Conservation (phyloP, 768 basidiomycete genomes). For the Suillus tomentosus region DNA sequence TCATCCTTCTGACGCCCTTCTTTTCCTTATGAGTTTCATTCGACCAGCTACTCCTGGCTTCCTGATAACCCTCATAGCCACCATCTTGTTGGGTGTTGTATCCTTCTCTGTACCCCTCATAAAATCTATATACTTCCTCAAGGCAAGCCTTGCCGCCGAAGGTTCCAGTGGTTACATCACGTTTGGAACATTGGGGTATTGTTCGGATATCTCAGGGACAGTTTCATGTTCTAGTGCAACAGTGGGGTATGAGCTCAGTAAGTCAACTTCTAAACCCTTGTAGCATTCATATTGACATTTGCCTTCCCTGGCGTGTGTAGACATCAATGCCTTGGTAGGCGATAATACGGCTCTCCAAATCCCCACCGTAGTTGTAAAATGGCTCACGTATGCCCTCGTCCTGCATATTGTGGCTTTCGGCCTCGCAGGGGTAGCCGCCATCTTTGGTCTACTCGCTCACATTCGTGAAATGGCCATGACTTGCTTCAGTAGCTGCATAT, state of each 20-base stretch:
- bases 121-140: slow-evolving; percentile 89
- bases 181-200: slow-evolving; percentile 92
- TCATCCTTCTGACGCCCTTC: slow-evolving; percentile 6
- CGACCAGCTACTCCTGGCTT: slow-evolving; percentile 92
- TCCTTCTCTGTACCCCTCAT: slow-evolving; percentile 90
- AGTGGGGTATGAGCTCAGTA: slow-evolving; percentile 88
- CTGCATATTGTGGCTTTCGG: slow-evolving; percentile 88
- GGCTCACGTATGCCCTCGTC: slow-evolving; percentile 93
- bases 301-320: slow-evolving; percentile 39
- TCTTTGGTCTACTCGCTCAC: slow-evolving; percentile 89
- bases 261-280: slow-evolving; percentile 31
- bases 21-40: slow-evolving; percentile 55
- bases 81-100: slow-evolving; percentile 78
- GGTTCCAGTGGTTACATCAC: slow-evolving; percentile 63
- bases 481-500: slow-evolving; percentile 79
- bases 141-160: slow-evolving; percentile 57
- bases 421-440: slow-evolving; percentile 65
- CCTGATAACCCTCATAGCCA: slow-evolving; percentile 76
- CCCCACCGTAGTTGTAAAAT: slow-evolving; percentile 84
- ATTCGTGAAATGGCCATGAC: slow-evolving; percentile 84
- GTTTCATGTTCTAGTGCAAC: slow-evolving; percentile 77
- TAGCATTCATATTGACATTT: slow-evolving; percentile 1
- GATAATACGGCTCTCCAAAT: slow-evolving; percentile 67
- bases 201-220: slow-evolving; percentile 54
- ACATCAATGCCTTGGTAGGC: slow-evolving; percentile 81